Conservation (phyloP, 2,329 filamentous ascomycete genomes). For the Periconia digitata region DNA sequence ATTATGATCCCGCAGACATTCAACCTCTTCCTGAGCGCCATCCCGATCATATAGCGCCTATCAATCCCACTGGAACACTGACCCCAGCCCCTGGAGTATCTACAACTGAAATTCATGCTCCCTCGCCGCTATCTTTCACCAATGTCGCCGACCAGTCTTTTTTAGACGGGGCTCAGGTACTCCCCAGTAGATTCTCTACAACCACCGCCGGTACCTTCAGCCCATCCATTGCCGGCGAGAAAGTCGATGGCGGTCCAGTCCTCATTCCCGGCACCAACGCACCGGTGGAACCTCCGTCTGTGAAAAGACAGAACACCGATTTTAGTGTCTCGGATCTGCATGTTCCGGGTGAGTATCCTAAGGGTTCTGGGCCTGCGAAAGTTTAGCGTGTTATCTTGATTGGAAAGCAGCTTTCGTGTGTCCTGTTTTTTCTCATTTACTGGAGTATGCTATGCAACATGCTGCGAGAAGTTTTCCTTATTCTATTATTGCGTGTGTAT, state of each 20-base stretch:
- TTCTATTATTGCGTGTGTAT: too few relatives aligned
- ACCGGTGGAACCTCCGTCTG: slow-evolving; percentile 1
- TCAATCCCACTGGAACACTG: slow-evolving; percentile 8
- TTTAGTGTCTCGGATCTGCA: slow-evolving; percentile 64
- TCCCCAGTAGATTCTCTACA: slow-evolving; percentile 5
- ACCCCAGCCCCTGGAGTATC: slow-evolving; percentile 6
- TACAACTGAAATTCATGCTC: slow-evolving; percentile 15
- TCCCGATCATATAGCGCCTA: slow-evolving; percentile 14
- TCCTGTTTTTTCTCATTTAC: too few relatives aligned
- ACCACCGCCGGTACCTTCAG: slow-evolving; percentile 22
- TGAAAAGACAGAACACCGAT: slow-evolving; percentile 50
- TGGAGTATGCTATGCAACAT: too few relatives aligned
- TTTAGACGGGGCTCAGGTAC: slow-evolving; percentile 35
- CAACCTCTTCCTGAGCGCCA: slow-evolving; percentile 16
- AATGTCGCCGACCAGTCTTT: slow-evolving; percentile 25
- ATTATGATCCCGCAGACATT: background rate
- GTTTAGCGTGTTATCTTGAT: background rate
- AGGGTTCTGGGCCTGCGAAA: background rate
- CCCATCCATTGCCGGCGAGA: slow-evolving; percentile 11
- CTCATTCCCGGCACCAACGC: slow-evolving; percentile 45
- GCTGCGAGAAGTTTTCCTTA: too few relatives aligned
- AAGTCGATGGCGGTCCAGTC: slow-evolving; percentile 38
- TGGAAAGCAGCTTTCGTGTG: too few relatives aligned
- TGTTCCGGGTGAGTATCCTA: slow-evolving; percentile 68
- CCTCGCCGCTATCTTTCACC: slow-evolving; percentile 14